These are phyloP conservation scores for Lyophyllum semitale DNA, from an alignment of 768 basidiomycete genomes.

Conservation along the genomic window DNA sequence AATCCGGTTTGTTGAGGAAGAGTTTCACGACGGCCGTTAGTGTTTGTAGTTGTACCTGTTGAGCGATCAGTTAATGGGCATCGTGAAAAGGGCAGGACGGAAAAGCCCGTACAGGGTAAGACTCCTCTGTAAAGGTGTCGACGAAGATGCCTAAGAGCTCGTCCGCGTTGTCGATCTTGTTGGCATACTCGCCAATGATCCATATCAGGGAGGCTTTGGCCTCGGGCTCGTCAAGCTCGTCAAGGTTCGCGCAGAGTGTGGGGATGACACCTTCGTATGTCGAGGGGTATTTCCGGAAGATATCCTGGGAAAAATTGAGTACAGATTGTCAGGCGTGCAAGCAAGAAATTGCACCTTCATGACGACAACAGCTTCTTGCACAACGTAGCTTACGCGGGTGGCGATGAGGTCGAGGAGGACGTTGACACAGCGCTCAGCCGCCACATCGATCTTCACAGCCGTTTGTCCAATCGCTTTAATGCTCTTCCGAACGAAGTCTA, in stretches of 20 bases:
- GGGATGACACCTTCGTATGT: slow-evolving; percentile 98
- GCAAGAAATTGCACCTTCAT: slow-evolving; percentile 75
- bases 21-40: slow-evolving; percentile 96
- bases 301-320: slow-evolving; percentile 60
- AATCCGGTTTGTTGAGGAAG: slow-evolving; percentile 93
- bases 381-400: slow-evolving; percentile 94
- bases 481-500: slow-evolving; percentile 94
- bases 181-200: slow-evolving; percentile 99
- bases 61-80: slow-evolving; percentile 6
- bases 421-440: slow-evolving; percentile 93
- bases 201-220: slow-evolving; percentile 98
- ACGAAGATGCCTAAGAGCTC: slow-evolving; percentile 90
- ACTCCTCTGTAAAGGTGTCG: slow-evolving; percentile 91
- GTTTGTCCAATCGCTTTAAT: slow-evolving; percentile 97
- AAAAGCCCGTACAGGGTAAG: slow-evolving; percentile 67
- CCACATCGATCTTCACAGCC: slow-evolving; percentile 91
- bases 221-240: slow-evolving; percentile 97
- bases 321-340: not conserved
- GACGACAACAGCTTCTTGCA: slow-evolving; percentile 97
- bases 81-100: not conserved
- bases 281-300: slow-evolving; percentile 96
- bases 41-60: slow-evolving; percentile 73
- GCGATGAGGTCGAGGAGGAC: slow-evolving; percentile 91
- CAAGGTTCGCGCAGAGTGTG: slow-evolving; percentile 89
- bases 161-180: slow-evolving; percentile 96